A percentile compares a stretch with the other conserved stretches of the same genome.
phyloP scores from a whole-genome alignment of 768 basidiomycete genomes.

The Basidioascus undulatus region DNA sequence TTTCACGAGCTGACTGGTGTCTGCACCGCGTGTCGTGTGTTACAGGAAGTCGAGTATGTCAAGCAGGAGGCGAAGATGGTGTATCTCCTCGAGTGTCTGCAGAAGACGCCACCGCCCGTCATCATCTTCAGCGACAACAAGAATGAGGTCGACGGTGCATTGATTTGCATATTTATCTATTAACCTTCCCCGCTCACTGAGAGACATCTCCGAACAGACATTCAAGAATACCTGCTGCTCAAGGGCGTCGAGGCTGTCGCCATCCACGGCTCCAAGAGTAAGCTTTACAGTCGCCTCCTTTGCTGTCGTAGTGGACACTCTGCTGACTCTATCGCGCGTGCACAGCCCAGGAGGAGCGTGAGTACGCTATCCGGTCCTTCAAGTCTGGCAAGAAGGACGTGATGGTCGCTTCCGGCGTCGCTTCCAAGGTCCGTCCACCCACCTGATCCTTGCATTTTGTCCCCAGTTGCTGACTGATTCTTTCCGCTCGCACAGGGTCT shows the following conservation, averaged over 20 bases:
- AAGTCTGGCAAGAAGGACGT: conserved; percentile 94
- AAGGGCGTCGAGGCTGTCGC: conserved; percentile 98
- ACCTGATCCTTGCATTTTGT: not conserved
- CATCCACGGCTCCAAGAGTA: conserved; percentile 93
- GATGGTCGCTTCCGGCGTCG: conserved; percentile 96
- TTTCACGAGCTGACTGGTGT: not conserved
- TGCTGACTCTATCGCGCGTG: not conserved
- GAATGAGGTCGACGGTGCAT: conserved; percentile 93
- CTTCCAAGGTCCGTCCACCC: conserved; percentile 41
- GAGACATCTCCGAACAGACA: conserved; percentile 38
- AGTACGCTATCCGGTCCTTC: conserved; percentile 96
- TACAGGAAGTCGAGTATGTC: conserved; percentile 85
- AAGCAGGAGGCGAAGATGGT: conserved; percentile 99
- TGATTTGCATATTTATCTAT: not conserved
- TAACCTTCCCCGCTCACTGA: not conserved
- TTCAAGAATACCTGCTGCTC: conserved; percentile 85
- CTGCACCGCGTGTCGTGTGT: too few relatives aligned
- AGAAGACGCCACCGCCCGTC: conserved; percentile 93
- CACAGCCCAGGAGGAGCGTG: conserved; percentile 87
- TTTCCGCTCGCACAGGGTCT: conserved; percentile 32
- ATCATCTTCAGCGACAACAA: conserved; percentile 98
- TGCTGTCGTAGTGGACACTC: not conserved
- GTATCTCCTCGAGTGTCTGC: conserved; percentile 84
- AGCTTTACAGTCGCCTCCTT: conserved; percentile 12
- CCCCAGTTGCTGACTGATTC: not conserved